Evolutionary conservation across 495 filamentous ascomycete species (phyloP), one percentile per base, ranked within the genome.

Genomic region (Amniculicola lignicola): DNA sequence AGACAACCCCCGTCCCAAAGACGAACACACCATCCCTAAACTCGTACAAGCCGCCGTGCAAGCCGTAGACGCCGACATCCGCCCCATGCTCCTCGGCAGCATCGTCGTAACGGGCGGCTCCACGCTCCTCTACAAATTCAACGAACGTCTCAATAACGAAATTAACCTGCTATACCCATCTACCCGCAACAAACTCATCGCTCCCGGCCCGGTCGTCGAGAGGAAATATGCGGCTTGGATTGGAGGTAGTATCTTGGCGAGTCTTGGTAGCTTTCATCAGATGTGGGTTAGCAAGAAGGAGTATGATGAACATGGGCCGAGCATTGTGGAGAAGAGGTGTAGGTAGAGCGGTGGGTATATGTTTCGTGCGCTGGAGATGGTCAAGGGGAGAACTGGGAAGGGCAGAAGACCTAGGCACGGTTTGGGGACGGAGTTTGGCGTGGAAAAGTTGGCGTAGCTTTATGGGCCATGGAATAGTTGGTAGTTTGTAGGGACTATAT

Each of bases 261-360:
- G 90, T 73, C 70, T 99, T 75, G 94, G 94, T 7, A 95, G 89
- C n/a, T 99, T 99, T 71, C 93, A 99, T 75, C 92, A 96, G 71
- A 88, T 97, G 87, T 99, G 93, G 93, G 90, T 99, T 58, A 89
- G 84, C 15, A 83, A 75, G 68, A 86, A 87, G 72, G 86, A 90
- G 75, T 90, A 89, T 70, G 83, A 87, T 54, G 86, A 90, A 72
- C 85, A 86, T 68, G 86, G 86, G 11, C 63, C 76, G 0, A 75
- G 75, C 10, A 82, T 89, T 58, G 83, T 89, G 15, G 86, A 89
- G 75, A 89, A 88, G 78, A 76, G 86, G 53, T 89, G 86, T 69
- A 88, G 86, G 73, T 89, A 79, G 50, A 44, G 21, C 9, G 24
- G 1, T 3, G 10, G 19, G 21, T n/a, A n/a, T n/a, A n/a, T n/a